Conservation (phyloP, 1,139 yeast species). For the Zhuliangozyma parablackwelliae region DNA sequence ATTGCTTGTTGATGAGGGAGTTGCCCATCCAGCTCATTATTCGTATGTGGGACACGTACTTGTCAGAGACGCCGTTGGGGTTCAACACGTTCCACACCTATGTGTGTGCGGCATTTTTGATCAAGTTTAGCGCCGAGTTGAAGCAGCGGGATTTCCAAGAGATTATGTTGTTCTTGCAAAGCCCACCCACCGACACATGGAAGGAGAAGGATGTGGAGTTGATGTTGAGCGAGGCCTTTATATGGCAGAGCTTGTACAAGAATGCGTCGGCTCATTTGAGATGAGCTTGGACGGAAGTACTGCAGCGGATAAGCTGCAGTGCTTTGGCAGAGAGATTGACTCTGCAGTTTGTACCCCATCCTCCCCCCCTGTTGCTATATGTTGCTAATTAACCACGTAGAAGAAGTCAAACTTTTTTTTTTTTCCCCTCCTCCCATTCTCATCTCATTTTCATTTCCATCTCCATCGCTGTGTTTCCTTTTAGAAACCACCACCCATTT, state of each 20-base stretch:
- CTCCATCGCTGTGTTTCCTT: too few relatives aligned
- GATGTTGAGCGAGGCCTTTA: slow-evolving; percentile 88
- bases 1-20: slow-evolving; percentile 93
- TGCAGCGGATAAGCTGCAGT: too few relatives aligned
- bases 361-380: too few relatives aligned
- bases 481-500: too few relatives aligned
- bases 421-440: too few relatives aligned
- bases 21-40: slow-evolving; percentile 71
- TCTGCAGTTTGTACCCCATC: too few relatives aligned
- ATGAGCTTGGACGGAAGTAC: too few relatives aligned
- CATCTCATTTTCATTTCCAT: too few relatives aligned
- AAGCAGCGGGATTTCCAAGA: slow-evolving; percentile 93
- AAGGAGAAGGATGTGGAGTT: slow-evolving; percentile 85
- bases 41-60: slow-evolving; percentile 97
- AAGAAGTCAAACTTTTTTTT: too few relatives aligned
- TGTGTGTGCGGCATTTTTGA: slow-evolving; percentile 96
- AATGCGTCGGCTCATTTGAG: slow-evolving; percentile 82
- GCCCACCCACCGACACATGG: slow-evolving; percentile 85
- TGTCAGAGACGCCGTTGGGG: slow-evolving; percentile 84
- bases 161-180: slow-evolving; percentile 82
- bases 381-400: too few relatives aligned
- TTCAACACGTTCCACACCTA: slow-evolving; percentile 92
- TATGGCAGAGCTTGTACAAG: slow-evolving; percentile 91
- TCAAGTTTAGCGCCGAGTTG: slow-evolving; percentile 76
- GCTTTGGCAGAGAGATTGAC: too few relatives aligned